Evolutionary conservation across 163 green algal genomes (phyloP).

Genomic region (Volvox carteri): DNA sequence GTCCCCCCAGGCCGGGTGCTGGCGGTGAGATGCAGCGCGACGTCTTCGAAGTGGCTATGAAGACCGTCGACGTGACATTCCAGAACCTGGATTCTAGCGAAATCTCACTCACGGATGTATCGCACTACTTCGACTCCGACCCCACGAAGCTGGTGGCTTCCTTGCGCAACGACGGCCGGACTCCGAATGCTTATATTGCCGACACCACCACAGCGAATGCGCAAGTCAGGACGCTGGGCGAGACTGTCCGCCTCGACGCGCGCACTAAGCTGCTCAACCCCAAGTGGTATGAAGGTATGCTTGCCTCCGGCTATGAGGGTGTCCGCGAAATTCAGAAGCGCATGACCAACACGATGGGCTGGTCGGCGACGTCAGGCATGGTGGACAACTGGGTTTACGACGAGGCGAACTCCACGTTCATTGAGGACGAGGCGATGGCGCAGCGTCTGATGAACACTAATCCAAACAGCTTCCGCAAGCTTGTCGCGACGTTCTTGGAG

Average conservation of each 20-base stretch:
- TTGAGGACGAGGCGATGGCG: slow-evolving; percentile 98
- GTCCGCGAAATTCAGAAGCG: slow-evolving; percentile 99
- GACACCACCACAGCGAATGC: slow-evolving; percentile 99
- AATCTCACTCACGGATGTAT: slow-evolving; percentile 98
- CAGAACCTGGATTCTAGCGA: slow-evolving; percentile 98
- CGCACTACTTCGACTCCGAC: slow-evolving; percentile 99
- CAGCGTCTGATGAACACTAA: slow-evolving; percentile 97
- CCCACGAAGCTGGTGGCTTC: slow-evolving; percentile 97
- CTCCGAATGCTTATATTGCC: slow-evolving; percentile 94
- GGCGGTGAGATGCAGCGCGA: slow-evolving; percentile 92
- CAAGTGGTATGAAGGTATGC: slow-evolving; percentile 99
- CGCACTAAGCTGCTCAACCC: slow-evolving; percentile 99
- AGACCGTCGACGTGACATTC: slow-evolving; percentile 97
- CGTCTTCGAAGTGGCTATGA: slow-evolving; percentile 95
- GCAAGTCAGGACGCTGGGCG: slow-evolving; percentile 94
- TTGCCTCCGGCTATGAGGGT: slow-evolving; percentile 96
- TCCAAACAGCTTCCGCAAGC: slow-evolving; percentile 98
- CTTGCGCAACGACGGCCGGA: slow-evolving; percentile 91
- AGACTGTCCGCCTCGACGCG: slow-evolving; percentile 97
- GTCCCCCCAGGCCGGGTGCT: slow-evolving; percentile 78
- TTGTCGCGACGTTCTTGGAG: slow-evolving; percentile 99
- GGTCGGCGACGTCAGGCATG: slow-evolving; percentile 93
- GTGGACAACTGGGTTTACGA: slow-evolving; percentile 99
- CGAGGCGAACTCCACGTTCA: slow-evolving; percentile 98
- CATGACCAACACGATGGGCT: slow-evolving; percentile 99